A percentile compares a stretch with the other conserved stretches of the same genome.
Conservation (phyloP, 192 early-diverging fungal genomes). For the Coemansia sp. region DNA sequence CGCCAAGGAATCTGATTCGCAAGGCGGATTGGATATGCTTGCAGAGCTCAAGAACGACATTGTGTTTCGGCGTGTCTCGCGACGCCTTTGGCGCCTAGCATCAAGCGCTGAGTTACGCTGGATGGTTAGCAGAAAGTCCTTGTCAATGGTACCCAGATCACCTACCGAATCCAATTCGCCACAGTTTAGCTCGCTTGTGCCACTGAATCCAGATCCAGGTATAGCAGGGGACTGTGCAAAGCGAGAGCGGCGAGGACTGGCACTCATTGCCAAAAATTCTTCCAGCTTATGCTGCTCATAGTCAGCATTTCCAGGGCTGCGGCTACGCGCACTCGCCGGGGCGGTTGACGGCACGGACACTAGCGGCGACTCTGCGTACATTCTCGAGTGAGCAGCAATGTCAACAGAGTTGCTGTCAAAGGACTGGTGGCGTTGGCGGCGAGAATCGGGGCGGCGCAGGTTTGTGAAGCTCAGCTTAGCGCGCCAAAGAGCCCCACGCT, state of each 20-base stretch:
- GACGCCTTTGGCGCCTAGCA: slow-evolving; percentile 44
- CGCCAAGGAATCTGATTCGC: background rate
- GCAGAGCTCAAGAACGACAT: slow-evolving; percentile 31
- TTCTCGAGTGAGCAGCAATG: slow-evolving; percentile 33
- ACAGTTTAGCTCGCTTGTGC: background rate
- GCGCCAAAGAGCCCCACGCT: slow-evolving; percentile 44
- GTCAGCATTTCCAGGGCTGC: background rate
- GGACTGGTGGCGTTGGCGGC: slow-evolving; percentile 42
- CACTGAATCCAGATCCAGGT: background rate
- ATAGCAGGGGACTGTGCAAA: background rate
- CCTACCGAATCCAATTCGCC: slow-evolving; percentile 1
- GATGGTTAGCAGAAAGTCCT: slow-evolving; percentile 48
- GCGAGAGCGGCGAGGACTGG: slow-evolving; percentile 7
- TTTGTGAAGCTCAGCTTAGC: slow-evolving; percentile 51
- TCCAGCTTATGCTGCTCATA: slow-evolving; percentile 18
- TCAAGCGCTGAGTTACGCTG: slow-evolving; percentile 50
- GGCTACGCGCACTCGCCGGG: slow-evolving; percentile 21
- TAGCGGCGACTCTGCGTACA: slow-evolving; percentile 41
- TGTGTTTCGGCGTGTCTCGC: slow-evolving; percentile 49
- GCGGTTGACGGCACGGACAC: slow-evolving; percentile 38
- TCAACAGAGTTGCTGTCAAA: slow-evolving; percentile 46
- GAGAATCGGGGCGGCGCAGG: slow-evolving; percentile 40
- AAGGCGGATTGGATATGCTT: background rate
- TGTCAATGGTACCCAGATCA: slow-evolving; percentile 41
- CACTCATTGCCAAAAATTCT: slow-evolving; percentile 9